These are phyloP conservation scores for Bipolaris sorokiniana DNA, from an alignment of 2,329 filamentous ascomycete genomes.

Conservation along the genomic window DNA sequence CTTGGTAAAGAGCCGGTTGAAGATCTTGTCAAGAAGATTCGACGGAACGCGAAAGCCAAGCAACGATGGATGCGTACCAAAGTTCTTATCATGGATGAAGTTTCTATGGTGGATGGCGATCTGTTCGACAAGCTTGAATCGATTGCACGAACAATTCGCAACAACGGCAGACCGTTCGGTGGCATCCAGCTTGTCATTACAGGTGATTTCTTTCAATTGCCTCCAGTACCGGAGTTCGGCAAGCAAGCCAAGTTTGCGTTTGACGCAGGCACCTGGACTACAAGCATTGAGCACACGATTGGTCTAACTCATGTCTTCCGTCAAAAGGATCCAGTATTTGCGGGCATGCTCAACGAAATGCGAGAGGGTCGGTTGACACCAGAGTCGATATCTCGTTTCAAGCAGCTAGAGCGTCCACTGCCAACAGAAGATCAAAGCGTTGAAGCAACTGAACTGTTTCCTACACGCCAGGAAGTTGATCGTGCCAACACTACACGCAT, in stretches of 20 bases:
- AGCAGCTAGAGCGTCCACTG: constrained; percentile 69
- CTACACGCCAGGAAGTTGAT: constrained; percentile 88
- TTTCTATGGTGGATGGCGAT: constrained; percentile 98
- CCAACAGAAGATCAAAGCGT: constrained; percentile 72
- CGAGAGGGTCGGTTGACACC: constrained; percentile 80
- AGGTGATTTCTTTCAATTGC: constrained; percentile 96
- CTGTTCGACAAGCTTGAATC: constrained; percentile 95
- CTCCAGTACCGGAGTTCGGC: constrained; percentile 82
- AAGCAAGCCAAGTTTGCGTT: constrained; percentile 87
- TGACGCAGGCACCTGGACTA: constrained; percentile 88
- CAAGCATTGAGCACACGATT: constrained; percentile 93
- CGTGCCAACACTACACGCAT: constrained; percentile 80
- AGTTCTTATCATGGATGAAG: constrained; percentile 87
- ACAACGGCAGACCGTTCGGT: constrained; percentile 91
- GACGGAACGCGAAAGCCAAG: constrained; percentile 84
- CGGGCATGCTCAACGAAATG: constrained; percentile 97
- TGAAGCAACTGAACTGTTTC: constrained; percentile 89
- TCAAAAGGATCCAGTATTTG: constrained; percentile 89
- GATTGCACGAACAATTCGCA: constrained; percentile 82
- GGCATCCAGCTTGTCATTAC: constrained; percentile 96
- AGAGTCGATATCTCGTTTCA: constrained; percentile 79
- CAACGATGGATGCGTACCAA: constrained; percentile 88
- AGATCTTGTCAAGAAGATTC: constrained; percentile 87
- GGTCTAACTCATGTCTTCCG: constrained; percentile 94
- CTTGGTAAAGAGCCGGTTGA: constrained; percentile 86